Conservation (phyloP, 495 filamentous ascomycete genomes). For the Polyplosphaeria fusca region DNA sequence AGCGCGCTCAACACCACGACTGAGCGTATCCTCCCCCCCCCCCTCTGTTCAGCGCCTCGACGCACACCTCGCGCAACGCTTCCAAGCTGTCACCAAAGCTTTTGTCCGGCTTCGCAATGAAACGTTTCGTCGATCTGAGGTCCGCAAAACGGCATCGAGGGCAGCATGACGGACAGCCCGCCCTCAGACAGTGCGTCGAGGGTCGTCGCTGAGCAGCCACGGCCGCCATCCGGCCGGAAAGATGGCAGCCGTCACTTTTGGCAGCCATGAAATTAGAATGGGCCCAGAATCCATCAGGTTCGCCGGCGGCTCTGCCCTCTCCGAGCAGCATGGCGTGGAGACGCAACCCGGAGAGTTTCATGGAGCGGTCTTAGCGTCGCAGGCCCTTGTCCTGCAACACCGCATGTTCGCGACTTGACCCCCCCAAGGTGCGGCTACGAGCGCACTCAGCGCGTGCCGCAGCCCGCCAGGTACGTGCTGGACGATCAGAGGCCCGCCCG, state of each 20-base stretch:
- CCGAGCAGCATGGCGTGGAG: constrained; percentile 10
- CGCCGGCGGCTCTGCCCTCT: constrained; percentile 16
- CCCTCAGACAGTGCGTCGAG: background rate
- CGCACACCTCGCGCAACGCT: too few relatives aligned
- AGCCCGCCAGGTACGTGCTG: constrained; percentile 3
- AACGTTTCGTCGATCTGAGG: background rate
- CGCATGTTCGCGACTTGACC: constrained; percentile 20
- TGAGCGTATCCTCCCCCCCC: background rate
- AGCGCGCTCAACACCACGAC: background rate
- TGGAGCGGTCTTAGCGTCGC: constrained; percentile 27
- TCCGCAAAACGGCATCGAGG: too few relatives aligned
- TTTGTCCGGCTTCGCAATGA: too few relatives aligned
- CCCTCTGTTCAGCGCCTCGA: too few relatives aligned
- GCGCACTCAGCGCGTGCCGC: constrained; percentile 19
- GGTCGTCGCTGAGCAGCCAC: background rate
- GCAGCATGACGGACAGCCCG: background rate
- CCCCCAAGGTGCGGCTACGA: constrained; percentile 1
- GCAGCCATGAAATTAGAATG: constrained; percentile 14
- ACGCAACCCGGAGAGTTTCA: constrained; percentile 29
- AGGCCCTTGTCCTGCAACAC: constrained; percentile 33
- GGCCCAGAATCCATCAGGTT: background rate
- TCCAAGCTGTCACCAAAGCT: too few relatives aligned
- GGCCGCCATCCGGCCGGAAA: constrained; percentile 12
- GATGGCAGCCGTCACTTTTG: constrained; percentile 1
- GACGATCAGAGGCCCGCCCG: constrained; percentile 7